These are phyloP conservation scores for Gamsiella multidivaricata DNA, from an alignment of 192 early-diverging fungal species.

Conservation along the genomic window DNA sequence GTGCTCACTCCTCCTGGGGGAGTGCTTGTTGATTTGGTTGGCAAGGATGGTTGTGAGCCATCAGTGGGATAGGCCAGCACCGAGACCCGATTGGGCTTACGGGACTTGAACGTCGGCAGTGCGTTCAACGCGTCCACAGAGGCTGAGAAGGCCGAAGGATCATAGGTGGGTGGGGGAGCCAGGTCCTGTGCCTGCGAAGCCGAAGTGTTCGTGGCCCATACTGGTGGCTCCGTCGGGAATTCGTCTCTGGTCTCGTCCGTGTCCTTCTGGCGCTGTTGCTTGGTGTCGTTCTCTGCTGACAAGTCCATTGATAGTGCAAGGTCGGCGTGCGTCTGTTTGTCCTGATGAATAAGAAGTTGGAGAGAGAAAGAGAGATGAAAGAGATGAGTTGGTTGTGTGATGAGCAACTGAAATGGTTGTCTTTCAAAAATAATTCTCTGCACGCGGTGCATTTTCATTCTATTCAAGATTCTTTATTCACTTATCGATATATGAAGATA, in stretches of 20 bases:
- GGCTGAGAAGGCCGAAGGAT: slow-evolving; percentile 19
- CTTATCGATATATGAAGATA: too few relatives aligned
- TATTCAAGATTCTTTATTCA: too few relatives aligned
- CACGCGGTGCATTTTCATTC: too few relatives aligned
- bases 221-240: neutral
- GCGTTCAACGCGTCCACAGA: slow-evolving; percentile 8
- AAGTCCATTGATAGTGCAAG: too few relatives aligned
- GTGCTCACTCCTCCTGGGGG: neutral
- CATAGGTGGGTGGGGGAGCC: slow-evolving; percentile 20
- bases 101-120: slow-evolving; percentile 38
- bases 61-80: slow-evolving; percentile 32
- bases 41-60: slow-evolving; percentile 1
- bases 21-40: neutral
- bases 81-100: slow-evolving; percentile 42
- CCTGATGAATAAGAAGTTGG: too few relatives aligned
- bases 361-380: too few relatives aligned
- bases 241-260: slow-evolving; percentile 11
- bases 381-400: too few relatives aligned
- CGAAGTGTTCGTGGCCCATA: slow-evolving; percentile 3
- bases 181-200: neutral
- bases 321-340: too few relatives aligned
- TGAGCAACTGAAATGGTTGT: too few relatives aligned
- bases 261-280: slow-evolving; percentile 3
- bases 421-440: too few relatives aligned
- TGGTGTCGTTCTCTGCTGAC: neutral